Evolutionary conservation across 2,329 filamentous ascomycete genomes (phyloP), one percentile per base, ranked within the genome.

Genomic region (Remersonia thermophila): DNA sequence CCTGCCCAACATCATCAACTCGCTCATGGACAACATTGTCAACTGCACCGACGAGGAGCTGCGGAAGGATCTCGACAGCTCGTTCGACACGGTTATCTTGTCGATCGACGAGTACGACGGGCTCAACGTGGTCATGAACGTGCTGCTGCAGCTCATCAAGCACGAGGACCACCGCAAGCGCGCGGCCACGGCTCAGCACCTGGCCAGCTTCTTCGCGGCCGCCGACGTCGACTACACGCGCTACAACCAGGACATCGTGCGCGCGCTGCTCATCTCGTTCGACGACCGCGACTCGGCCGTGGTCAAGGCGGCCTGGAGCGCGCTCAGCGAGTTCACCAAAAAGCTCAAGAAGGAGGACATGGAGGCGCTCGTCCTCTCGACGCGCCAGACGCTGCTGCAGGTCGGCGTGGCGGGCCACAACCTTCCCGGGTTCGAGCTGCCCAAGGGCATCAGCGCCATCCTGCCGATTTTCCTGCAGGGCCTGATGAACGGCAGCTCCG

Each of bases 91-190:
- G 1, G 84, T 98, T 5, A 70, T 98, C 40, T 66, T 89, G 34
- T 94, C 87, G 14, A 86, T 96, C 41, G 91, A 98, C 56, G 91
- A 96, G 57, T 93, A 77, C 49, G 91, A 98, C 60, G 91, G 93
- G 35, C 71, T 98, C 26, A 96, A 95, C 55, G 91, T 83, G 7
- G 80, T 84, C 42, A 96, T 98, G 85, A 94, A 83, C 51, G 84
- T 91, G 27, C 80, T 98, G 63, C 66, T 96, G 31, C 71, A 79
- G 38, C 70, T 96, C 39, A 72, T 86, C 49, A 96, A 96, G 61
- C 80, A 96, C 51, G 85, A 95, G 26, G 89, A 98, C 54, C 86
- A 98, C 57, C 74, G 71, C 40, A 83, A 80, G 59, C 78, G 93
- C 47, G 77, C 83, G 23, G 73, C 74, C 36, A 86, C 85, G 8